Base-by-base conservation (phyloP, 2,329 filamentous ascomycete genomes). In the Cryphonectria radicalis region DNA sequence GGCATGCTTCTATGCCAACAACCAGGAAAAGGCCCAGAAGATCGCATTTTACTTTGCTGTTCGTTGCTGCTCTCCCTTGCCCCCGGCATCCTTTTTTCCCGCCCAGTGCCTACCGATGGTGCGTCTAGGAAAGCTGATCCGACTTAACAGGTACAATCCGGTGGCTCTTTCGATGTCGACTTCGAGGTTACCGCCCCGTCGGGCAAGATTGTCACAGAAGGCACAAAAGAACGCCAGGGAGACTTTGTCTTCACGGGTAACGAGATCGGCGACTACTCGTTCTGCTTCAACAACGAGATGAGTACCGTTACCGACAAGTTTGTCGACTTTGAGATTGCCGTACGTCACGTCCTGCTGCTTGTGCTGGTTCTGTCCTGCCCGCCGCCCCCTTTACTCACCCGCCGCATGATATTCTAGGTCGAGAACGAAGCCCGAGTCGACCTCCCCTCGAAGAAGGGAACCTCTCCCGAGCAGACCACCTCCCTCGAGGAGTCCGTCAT, bases 221-320 rank as follows among this genome's bases (percentile, higher is more conserved):
- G 95, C 73, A 87, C 91, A 76, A 98, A 97, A 84, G 96, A 93
- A 84, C 90, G 95, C 75, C 95, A 98, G 84, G 96, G 95, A 68
- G 96, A 99, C 83, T 98, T 97, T 79, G 96, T 99, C 74, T 99
- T 99, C 82, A 97, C 95, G 0, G 96, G 95, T 63, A 93, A 94
- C 78, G 90, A 94, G 67, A 79, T 88, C 8, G 96, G 96, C 75
- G 95, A 98, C 79, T 98, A 98, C 84, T 90, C 91, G 68, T 98
- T 99, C 85, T 99, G 96, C 88, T 99, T 99, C 86, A 93, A 95
- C 84, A 99, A 99, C 79, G 92, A 96, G 80, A 97, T 99, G 93
- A 97, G 93, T 79, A 98, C 95, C 0, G 98, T 97, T 80, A 92
- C 95, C 67, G 96, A 99, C 84, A 99, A 99, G 85, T 91, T 94